These are phyloP conservation scores for Pseudozyma pruni DNA, from an alignment of 1,284 basidiomycete genomes.

Conservation along the genomic window DNA sequence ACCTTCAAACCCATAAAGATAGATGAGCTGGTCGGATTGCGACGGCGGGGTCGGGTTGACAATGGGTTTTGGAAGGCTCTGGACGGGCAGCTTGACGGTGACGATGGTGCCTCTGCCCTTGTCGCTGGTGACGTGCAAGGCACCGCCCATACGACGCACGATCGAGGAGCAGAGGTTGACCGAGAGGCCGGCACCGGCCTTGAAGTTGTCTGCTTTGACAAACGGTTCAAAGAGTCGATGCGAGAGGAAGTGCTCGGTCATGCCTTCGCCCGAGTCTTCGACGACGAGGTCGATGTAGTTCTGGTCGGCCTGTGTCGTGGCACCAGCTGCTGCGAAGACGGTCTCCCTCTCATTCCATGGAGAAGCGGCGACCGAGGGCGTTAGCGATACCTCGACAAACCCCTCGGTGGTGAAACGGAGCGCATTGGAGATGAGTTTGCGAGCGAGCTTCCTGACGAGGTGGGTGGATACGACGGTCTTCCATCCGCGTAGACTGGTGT, in stretches of 20 bases:
- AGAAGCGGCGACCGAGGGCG: conserved; percentile 22
- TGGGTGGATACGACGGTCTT: conserved; percentile 39
- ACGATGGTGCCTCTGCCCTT: conserved; percentile 51
- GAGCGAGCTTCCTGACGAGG: conserved; percentile 32
- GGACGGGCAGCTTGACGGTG: conserved; percentile 42
- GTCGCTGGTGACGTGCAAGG: conserved; percentile 53
- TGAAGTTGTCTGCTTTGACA: conserved; percentile 50
- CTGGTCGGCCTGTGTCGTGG: neutral
- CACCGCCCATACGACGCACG: conserved; percentile 45
- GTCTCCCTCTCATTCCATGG: conserved; percentile 8
- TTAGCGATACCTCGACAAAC: conserved; percentile 47
- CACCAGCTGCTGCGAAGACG: conserved; percentile 1
- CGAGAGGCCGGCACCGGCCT: conserved; percentile 43
- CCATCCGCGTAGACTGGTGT: conserved; percentile 43
- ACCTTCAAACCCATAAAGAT: conserved; percentile 51
- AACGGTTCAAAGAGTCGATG: conserved; percentile 52
- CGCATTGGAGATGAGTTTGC: conserved; percentile 54
- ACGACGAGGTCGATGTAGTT: conserved; percentile 45
- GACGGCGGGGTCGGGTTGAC: conserved; percentile 16
- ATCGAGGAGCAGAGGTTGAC: conserved; percentile 43
- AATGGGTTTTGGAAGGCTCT: conserved; percentile 24
- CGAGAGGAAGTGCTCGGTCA: conserved; percentile 52
- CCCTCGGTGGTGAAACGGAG: conserved; percentile 53
- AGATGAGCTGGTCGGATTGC: conserved; percentile 44
- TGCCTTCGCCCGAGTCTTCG: conserved; percentile 53